Conservation (phyloP, 169 alveolate species). For the Plasmodium malariae region DNA sequence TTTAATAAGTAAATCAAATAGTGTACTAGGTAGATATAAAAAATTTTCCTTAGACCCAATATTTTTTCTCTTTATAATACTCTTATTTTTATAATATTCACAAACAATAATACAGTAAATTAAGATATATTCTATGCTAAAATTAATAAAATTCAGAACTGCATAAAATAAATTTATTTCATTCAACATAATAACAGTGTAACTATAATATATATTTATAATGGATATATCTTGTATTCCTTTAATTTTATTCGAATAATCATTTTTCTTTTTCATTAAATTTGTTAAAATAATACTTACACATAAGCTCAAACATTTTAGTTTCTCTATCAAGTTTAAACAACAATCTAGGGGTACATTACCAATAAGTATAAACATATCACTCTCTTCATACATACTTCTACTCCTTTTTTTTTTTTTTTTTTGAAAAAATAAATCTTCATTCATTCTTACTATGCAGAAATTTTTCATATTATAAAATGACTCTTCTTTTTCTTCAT, state of each 20-base stretch:
- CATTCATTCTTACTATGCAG: conserved; percentile 53
- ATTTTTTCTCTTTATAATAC: conserved; percentile 30
- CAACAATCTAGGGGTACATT: conserved; percentile 73
- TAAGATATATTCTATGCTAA: conserved; percentile 65
- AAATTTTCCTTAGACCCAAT: conserved; percentile 11
- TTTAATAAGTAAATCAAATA: conserved; percentile 49
- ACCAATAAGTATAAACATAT: conserved; percentile 32
- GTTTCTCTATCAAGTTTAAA: conserved; percentile 59
- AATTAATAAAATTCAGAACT: conserved; percentile 52
- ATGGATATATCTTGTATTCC: conserved; percentile 20
- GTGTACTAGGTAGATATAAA: conserved; percentile 43
- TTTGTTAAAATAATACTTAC: conserved; percentile 60
- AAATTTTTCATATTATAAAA: conserved; percentile 49
- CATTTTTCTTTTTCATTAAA: conserved; percentile 41
- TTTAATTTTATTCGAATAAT: conserved; percentile 36
- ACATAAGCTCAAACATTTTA: conserved; percentile 69
- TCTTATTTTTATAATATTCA: conserved; percentile 57
- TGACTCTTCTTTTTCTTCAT: conserved; percentile 34
- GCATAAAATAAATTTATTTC: conserved; percentile 62
- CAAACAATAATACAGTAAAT: conserved; percentile 58
- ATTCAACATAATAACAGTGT: conserved; percentile 18
- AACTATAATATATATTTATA: conserved; percentile 28
- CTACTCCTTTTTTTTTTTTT: conserved; percentile 34
- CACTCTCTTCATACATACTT: conserved; percentile 34
- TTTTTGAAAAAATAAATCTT: neutral